phyloP scores from a whole-genome alignment of 75 land plant species.

The Chamaecyparis obtusa region DNA sequence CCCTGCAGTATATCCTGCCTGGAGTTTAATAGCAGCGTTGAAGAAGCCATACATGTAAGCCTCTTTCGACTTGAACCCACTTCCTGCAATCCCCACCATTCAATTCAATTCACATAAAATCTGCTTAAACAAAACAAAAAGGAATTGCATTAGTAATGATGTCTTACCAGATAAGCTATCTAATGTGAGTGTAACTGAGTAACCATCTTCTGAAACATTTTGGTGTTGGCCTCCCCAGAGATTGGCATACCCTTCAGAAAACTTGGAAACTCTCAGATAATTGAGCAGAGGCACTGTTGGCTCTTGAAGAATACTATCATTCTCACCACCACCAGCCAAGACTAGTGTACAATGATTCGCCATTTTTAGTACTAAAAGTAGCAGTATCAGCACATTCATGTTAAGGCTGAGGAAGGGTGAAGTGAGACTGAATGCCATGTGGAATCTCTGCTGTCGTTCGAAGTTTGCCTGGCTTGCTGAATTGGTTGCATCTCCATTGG shows the following conservation, averaged over 20 bases:
- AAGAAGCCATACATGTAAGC: slow-evolving; percentile 10
- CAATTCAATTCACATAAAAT: too few relatives aligned
- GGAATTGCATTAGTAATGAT: neutral
- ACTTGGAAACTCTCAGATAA: slow-evolving; percentile 23
- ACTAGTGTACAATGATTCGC: neutral
- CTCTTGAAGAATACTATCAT: neutral
- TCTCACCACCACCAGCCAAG: neutral
- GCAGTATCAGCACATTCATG: neutral
- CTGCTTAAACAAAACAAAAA: too few relatives aligned
- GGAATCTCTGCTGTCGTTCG: too few relatives aligned
- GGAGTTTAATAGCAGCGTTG: slow-evolving; percentile 28
- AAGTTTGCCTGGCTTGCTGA: too few relatives aligned
- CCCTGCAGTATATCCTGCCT: slow-evolving; percentile 23
- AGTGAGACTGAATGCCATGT: neutral
- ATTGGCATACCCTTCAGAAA: slow-evolving; percentile 36
- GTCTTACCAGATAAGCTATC: slow-evolving; percentile 50
- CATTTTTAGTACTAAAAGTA: neutral
- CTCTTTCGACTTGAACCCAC: too few relatives aligned
- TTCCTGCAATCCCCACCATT: neutral
- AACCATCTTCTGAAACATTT: slow-evolving; percentile 24
- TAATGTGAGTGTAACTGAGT: slow-evolving; percentile 50
- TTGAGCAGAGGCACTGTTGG: neutral
- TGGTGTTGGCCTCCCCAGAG: slow-evolving; percentile 70
- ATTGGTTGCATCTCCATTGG: too few relatives aligned
- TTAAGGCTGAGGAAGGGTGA: neutral